phyloP scores from a whole-genome alignment of 2,329 filamentous ascomycete species.

The Phaeosphaeriaceae sp. region DNA sequence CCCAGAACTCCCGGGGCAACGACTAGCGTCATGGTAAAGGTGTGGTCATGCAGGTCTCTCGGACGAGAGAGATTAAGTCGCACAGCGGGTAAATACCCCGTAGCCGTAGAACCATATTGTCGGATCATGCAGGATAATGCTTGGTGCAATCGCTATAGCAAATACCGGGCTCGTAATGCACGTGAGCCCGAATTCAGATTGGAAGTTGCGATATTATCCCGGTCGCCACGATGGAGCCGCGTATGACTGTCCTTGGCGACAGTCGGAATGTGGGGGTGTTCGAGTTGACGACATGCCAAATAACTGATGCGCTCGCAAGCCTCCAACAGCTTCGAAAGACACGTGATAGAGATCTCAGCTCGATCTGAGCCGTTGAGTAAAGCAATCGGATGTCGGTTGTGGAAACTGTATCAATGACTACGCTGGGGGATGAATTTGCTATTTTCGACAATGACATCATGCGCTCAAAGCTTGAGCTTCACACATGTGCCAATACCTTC shows the following conservation, averaged over 20 bases:
- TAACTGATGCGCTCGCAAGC: background rate
- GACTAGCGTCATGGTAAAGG: background rate
- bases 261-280: constrained; percentile 3
- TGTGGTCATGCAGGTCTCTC: background rate
- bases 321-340: background rate
- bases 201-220: background rate
- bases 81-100: constrained; percentile 1
- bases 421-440: too few relatives aligned
- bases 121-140: background rate
- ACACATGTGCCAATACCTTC: constrained; percentile 28
- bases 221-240: background rate
- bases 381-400: background rate
- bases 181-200: background rate
- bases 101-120: background rate
- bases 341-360: background rate
- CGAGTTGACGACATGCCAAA: too few relatives aligned
- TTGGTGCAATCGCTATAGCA: too few relatives aligned
- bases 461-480: constrained; percentile 12
- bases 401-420: too few relatives aligned
- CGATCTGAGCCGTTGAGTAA: background rate
- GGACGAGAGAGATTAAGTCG: background rate
- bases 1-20: background rate
- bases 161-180: background rate
- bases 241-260: background rate
- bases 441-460: background rate